These are phyloP conservation scores for Licmophora abbreviata DNA, from an alignment of 108 stramenopile species.

Conservation along the genomic window DNA sequence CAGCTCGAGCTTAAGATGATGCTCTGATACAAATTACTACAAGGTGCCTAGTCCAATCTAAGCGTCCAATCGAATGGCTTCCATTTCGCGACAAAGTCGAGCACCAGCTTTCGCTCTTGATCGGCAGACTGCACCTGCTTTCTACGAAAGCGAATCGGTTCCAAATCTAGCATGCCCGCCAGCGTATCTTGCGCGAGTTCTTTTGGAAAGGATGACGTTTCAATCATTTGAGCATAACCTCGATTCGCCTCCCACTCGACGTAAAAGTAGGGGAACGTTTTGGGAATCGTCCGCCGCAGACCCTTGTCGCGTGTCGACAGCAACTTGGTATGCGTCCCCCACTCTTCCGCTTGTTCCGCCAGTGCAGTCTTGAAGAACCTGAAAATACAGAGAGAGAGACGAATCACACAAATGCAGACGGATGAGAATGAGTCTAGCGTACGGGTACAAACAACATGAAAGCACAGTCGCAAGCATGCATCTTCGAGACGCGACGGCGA, in stretches of 20 bases:
- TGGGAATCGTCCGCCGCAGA: constrained; percentile 50
- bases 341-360: constrained; percentile 67
- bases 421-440: no score
- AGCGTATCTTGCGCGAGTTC: constrained; percentile 76
- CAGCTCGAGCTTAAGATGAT: no score
- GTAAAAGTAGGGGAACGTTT: constrained; percentile 69
- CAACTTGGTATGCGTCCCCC: constrained; percentile 67
- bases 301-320: constrained; percentile 36
- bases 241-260: constrained; percentile 46
- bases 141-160: constrained; percentile 64
- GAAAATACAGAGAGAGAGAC: background rate
- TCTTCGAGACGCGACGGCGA: background rate
- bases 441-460: no score
- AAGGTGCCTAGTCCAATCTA: no score
- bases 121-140: constrained; percentile 26
- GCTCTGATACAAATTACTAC: no score
- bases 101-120: constrained; percentile 32
- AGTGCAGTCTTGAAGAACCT: constrained; percentile 63
- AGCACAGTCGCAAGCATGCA: background rate
- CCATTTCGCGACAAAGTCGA: constrained; percentile 52
- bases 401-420: background rate
- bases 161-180: constrained; percentile 67
- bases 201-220: constrained; percentile 38
- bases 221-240: constrained; percentile 67
- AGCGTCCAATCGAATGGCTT: constrained; percentile 46